These are phyloP conservation scores for Podila clonocystis DNA, from an alignment of 192 early-diverging fungal genomes.

Conservation along the genomic window DNA sequence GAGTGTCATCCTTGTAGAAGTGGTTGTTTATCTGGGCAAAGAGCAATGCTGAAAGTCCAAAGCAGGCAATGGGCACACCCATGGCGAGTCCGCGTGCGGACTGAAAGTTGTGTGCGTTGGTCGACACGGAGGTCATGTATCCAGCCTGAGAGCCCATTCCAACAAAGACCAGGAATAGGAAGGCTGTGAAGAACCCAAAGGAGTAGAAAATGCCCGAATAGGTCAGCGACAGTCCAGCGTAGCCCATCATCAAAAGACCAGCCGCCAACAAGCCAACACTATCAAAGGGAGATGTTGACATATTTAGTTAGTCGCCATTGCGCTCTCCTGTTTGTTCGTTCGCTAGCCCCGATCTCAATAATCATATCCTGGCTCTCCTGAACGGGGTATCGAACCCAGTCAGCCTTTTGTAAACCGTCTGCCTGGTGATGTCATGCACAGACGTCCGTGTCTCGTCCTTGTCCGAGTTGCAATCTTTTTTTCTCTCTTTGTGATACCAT, in stretches of 20 bases:
- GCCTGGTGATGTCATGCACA: too few species aligned
- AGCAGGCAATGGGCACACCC: slow-evolving; percentile 65
- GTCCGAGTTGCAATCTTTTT: too few species aligned
- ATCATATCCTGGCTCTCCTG: too few species aligned
- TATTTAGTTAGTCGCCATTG: too few species aligned
- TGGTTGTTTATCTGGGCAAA: slow-evolving; percentile 66
- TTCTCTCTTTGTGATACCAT: too few species aligned
- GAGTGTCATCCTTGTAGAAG: slow-evolving; percentile 62
- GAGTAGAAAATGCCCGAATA: slow-evolving; percentile 32
- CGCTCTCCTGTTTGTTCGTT: too few species aligned
- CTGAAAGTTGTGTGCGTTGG: slow-evolving; percentile 68
- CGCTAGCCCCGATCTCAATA: too few species aligned
- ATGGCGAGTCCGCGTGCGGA: slow-evolving; percentile 65
- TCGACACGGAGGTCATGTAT: slow-evolving; percentile 69
- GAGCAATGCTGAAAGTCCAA: slow-evolving; percentile 70
- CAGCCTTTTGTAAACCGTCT: too few species aligned
- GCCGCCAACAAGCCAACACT: slow-evolving; percentile 30
- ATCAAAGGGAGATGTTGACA: neutral
- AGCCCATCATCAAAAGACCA: slow-evolving; percentile 20
- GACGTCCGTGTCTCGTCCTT: too few species aligned
- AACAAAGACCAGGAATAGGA: slow-evolving; percentile 61
- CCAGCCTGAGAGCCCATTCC: slow-evolving; percentile 70
- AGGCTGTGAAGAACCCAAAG: slow-evolving; percentile 49
- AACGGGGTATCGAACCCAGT: too few species aligned
- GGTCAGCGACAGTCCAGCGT: slow-evolving; percentile 31